Evolutionary conservation across 768 basidiomycete genomes (phyloP).

Genomic region (Serendipita sp.): DNA sequence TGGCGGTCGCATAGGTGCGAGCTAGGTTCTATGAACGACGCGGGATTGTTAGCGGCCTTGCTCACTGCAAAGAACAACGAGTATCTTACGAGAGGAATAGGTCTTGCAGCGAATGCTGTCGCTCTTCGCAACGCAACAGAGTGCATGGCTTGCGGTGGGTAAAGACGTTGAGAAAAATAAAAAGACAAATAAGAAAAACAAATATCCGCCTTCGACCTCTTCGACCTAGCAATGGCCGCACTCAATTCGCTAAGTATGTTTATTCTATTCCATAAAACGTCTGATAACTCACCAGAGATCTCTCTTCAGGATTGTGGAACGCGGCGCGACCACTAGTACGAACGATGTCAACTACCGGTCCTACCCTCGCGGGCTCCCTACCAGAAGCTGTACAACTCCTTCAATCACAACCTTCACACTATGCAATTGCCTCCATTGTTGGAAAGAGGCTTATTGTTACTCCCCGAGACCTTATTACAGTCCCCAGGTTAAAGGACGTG

Average conservation of each 20-base stretch:
- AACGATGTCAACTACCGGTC: background rate
- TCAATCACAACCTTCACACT: constrained; percentile 81
- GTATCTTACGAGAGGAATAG: background rate
- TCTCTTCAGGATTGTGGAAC: too few relatives aligned
- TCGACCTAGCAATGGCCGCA: background rate
- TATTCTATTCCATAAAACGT: background rate
- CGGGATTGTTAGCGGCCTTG: background rate
- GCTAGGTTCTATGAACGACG: constrained; percentile 14
- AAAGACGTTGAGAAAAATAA: constrained; percentile 6
- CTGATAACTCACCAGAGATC: too few relatives aligned
- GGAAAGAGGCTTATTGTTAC: constrained; percentile 81
- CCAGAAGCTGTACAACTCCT: constrained; percentile 60
- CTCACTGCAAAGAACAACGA: background rate
- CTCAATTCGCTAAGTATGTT: background rate
- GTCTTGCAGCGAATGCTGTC: constrained; percentile 16
- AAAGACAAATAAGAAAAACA: constrained; percentile 11
- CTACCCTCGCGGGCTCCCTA: background rate
- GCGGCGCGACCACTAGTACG: background rate
- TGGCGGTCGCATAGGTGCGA: constrained; percentile 94
- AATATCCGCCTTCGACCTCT: background rate
- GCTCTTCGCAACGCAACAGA: constrained; percentile 14
- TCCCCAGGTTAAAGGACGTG: constrained; percentile 76
- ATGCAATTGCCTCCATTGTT: constrained; percentile 77
- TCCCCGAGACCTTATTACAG: constrained; percentile 81
- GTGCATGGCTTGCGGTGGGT: background rate